These are phyloP conservation scores for Aphanomyces cochlioides DNA, from an alignment of 352 stramenopile species.

Conservation along the genomic window DNA sequence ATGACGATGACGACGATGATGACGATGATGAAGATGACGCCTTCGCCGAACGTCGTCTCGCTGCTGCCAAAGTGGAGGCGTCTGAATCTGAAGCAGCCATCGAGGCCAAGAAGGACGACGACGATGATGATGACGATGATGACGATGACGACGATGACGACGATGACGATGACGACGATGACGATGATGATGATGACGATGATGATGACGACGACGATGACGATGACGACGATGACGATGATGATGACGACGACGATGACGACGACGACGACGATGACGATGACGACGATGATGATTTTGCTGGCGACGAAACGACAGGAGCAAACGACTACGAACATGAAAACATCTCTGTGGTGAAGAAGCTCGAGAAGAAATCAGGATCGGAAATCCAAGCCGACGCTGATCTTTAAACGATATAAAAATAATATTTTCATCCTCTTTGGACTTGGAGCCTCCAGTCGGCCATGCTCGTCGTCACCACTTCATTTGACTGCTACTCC, in stretches of 20 bases:
- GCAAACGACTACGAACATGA: background rate
- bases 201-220: slow-evolving; percentile 7
- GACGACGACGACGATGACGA: background rate
- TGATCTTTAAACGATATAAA: background rate
- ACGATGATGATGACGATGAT: slow-evolving; percentile 20
- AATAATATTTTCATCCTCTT: too few relatives aligned
- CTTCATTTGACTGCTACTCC: too few relatives aligned
- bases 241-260: slow-evolving; percentile 16
- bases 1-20: background rate
- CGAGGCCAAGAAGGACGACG: background rate
- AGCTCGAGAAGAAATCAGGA: background rate
- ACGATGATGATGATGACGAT: slow-evolving; percentile 20
- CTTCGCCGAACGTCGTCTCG: background rate
- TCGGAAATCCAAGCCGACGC: slow-evolving; percentile 8
- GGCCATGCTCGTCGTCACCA: background rate
- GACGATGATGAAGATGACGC: background rate
- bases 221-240: slow-evolving; percentile 20
- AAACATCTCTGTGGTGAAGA: background rate
- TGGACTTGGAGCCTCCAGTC: background rate
- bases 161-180: slow-evolving; percentile 11
- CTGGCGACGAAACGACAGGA: background rate
- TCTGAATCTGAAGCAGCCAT: background rate
- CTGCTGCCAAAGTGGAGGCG: background rate
- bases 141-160: slow-evolving; percentile 18
- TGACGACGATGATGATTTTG: background rate